These are phyloP conservation scores for Entomortierella lignicola DNA, from an alignment of 192 early-diverging fungal genomes.

Conservation along the genomic window DNA sequence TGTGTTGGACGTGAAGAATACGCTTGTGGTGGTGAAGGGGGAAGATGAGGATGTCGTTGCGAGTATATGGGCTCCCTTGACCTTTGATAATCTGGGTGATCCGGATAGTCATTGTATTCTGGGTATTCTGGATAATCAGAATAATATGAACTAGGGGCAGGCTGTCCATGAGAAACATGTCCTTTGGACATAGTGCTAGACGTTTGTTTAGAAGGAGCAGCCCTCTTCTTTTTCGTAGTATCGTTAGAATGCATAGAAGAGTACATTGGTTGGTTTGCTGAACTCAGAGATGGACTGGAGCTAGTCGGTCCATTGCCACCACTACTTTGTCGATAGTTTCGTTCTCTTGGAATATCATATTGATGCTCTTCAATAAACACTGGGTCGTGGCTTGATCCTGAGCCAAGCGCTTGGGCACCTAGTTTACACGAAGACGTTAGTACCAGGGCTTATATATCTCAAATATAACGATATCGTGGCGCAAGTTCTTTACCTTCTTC, in stretches of 20 bases:
- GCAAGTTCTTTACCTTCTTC: slow-evolving; percentile 17
- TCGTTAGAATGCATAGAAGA: not conserved
- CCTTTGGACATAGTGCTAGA: not conserved
- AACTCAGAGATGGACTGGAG: slow-evolving; percentile 1
- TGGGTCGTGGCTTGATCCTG: slow-evolving; percentile 16
- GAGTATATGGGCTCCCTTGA: slow-evolving; percentile 6
- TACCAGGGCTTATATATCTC: too few species aligned
- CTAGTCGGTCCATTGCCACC: not conserved
- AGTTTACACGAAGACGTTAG: too few species aligned
- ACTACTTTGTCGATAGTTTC: slow-evolving; percentile 2
- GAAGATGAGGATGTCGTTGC: slow-evolving; percentile 7
- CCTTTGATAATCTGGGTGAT: slow-evolving; percentile 5
- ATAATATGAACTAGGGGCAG: not conserved
- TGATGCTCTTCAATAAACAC: slow-evolving; percentile 5
- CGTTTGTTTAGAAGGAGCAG: too few species aligned
- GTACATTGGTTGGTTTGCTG: not conserved
- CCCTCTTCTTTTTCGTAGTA: slow-evolving; percentile 15
- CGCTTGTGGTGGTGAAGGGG: slow-evolving; percentile 5
- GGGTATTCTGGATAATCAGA: not conserved
- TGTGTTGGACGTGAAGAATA: slow-evolving; percentile 1
- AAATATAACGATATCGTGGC: too few species aligned
- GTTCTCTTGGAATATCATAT: slow-evolving; percentile 3
- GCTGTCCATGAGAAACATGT: not conserved
- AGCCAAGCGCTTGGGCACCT: not conserved
- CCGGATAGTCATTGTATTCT: slow-evolving; percentile 1